phyloP scores from a whole-genome alignment of 208 protist genomes.

The Vickermania spadyakhi region DNA sequence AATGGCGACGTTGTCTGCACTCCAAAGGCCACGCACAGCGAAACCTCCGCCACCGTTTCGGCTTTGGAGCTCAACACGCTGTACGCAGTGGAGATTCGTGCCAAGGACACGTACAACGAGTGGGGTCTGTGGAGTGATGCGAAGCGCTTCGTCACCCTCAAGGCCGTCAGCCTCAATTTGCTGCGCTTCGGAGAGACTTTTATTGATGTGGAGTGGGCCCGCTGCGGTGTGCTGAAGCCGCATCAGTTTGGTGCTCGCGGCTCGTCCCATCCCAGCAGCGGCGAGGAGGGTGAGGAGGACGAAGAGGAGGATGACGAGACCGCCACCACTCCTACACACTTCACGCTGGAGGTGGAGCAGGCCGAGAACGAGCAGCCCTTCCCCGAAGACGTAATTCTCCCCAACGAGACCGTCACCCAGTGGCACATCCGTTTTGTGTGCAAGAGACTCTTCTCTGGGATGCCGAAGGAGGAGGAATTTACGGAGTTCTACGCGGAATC shows the following conservation, averaged over 20 bases:
- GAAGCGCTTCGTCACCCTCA: constrained; percentile 69
- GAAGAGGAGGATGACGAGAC: constrained; percentile 4
- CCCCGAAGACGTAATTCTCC: constrained; percentile 27
- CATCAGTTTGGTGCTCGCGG: background rate
- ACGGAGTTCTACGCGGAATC: constrained; percentile 39
- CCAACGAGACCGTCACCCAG: constrained; percentile 55
- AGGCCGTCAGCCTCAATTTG: constrained; percentile 42
- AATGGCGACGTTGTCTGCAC: constrained; percentile 41
- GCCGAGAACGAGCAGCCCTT: constrained; percentile 12
- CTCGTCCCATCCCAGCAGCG: constrained; percentile 1
- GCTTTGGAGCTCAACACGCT: constrained; percentile 51
- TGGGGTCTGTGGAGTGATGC: constrained; percentile 88
- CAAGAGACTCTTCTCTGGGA: constrained; percentile 53
- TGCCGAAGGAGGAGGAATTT: constrained; percentile 48
- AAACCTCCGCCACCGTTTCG: constrained; percentile 54
- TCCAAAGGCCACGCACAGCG: constrained; percentile 41
- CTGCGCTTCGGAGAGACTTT: constrained; percentile 75
- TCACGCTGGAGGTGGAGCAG: constrained; percentile 4
- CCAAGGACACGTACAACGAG: constrained; percentile 87
- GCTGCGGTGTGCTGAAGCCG: constrained; percentile 14
- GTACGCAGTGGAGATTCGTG: constrained; percentile 81
- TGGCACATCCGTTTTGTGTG: constrained; percentile 80
- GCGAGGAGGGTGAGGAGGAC: background rate
- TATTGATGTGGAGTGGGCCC: constrained; percentile 72
- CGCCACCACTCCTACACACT: background rate